Evolutionary conservation across 805 yeast genomes (phyloP), one percentile per base, ranked within the genome.

Genomic region (Starmerella kuoi): DNA sequence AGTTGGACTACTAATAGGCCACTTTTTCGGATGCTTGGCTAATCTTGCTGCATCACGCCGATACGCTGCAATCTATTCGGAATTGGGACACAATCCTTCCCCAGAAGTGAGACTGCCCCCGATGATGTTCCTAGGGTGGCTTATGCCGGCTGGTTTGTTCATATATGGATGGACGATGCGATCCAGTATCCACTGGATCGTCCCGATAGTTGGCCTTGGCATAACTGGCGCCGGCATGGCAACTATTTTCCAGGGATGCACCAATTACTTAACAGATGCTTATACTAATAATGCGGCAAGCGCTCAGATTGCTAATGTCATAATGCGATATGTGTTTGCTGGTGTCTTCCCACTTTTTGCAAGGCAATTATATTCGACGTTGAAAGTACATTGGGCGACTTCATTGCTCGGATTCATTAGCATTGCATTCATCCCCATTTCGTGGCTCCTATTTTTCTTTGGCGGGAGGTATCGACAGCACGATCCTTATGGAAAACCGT

Each of bases 121-220:
- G 30, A 73, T 84, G 79, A 72, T 83, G 62, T 68, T 31, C 85
- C 91, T 30, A 74, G 78, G 31, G 46, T 82, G 46, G 58, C 47
- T 70, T 11, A 80, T 86, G 64, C 79, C 93, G 23, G 66, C 74
- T 40, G 95, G 95, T 37, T 64, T 86, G 52, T 68, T 86, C 52
- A 80, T 94, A 93, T 68, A 85, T 56, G 75, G 84, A 42, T 86
- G 95, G 95, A 67, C 88, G 9, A 94, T 94, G 59, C 54, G 57
- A 19, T 56, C 60, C 35, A 59, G 61, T 32, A 73, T 84, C 32
- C 94, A 79, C 56, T 73, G 76, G 77, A 58, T 69, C 12, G 72
- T 68, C 5, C 81, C 79, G 23, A 65, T 69, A 59, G 59, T 76
- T 33, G 80, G 77, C 7, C 67, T 76, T 15, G 64, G 66, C 11